Conservation (phyloP, 768 basidiomycete genomes). For the Lactarius indigo region DNA sequence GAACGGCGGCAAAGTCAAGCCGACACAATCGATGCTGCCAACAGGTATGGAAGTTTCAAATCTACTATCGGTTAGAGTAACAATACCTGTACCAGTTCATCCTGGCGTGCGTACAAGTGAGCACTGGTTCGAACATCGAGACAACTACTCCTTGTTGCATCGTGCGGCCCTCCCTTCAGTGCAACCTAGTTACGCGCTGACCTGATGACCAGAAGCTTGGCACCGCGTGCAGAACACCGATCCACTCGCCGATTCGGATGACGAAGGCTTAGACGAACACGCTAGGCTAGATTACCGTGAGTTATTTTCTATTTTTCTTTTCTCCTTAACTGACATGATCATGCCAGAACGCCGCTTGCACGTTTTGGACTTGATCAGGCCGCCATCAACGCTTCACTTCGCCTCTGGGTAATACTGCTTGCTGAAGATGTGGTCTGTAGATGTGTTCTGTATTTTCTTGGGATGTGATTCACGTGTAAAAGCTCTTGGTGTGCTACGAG, state of each 20-base stretch:
- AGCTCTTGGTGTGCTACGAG: slow-evolving; percentile 2
- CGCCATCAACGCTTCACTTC: slow-evolving; percentile 12
- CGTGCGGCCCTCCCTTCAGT: slow-evolving; percentile 32
- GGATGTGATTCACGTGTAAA: slow-evolving; percentile 1
- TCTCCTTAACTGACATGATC: not conserved
- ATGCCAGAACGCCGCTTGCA: slow-evolving; percentile 24
- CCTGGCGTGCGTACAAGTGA: slow-evolving; percentile 20
- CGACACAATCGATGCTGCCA: slow-evolving; percentile 10
- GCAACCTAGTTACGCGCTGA: slow-evolving; percentile 16
- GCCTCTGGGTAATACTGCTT: slow-evolving; percentile 9
- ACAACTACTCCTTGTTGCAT: slow-evolving; percentile 41
- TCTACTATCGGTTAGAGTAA: slow-evolving; percentile 2
- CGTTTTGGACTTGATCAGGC: slow-evolving; percentile 23
- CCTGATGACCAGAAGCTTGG: slow-evolving; percentile 60
- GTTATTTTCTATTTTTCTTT: slow-evolving; percentile 28
- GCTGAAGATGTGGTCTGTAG: not conserved
- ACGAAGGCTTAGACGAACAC: slow-evolving; percentile 63
- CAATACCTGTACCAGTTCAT: slow-evolving; percentile 12
- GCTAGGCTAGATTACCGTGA: slow-evolving; percentile 62
- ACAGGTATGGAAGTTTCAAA: slow-evolving; percentile 19
- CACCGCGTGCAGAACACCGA: slow-evolving; percentile 58
- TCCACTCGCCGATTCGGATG: slow-evolving; percentile 69
- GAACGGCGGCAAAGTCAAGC: slow-evolving; percentile 19
- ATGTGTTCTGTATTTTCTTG: slow-evolving; percentile 8
- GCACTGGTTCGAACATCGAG: slow-evolving; percentile 17